These are phyloP conservation scores for Inonotus hispidus DNA, from an alignment of 1,284 basidiomycete species.

Conservation along the genomic window DNA sequence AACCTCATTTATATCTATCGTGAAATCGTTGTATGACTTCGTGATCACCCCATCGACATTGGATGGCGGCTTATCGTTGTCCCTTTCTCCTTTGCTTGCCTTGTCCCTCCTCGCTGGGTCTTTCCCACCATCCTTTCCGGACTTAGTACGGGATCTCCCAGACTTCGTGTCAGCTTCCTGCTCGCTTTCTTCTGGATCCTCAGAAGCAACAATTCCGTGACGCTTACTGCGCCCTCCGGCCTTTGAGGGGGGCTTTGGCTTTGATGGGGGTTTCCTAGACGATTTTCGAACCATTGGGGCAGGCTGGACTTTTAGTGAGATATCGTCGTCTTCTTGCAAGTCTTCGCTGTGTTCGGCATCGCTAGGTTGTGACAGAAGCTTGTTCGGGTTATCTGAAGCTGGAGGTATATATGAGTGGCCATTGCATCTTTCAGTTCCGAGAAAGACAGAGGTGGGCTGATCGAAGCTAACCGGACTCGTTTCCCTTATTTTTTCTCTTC, in stretches of 20 bases:
- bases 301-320: constrained; percentile 14
- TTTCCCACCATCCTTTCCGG: constrained; percentile 26
- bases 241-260: constrained; percentile 3
- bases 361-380: background rate
- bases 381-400: background rate
- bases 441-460: background rate
- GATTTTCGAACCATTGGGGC: constrained; percentile 19
- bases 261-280: constrained; percentile 9
- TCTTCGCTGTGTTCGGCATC: constrained; percentile 10
- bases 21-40: constrained; percentile 10
- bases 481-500: constrained; percentile 5
- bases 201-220: constrained; percentile 22
- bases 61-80: constrained; percentile 13
- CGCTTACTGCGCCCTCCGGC: constrained; percentile 18
- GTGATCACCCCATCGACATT: constrained; percentile 12
- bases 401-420: background rate
- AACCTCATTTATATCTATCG: constrained; percentile 7
- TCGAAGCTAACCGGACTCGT: background rate
- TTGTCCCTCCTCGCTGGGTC: constrained; percentile 26
- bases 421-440: background rate
- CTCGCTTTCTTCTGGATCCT: constrained; percentile 20
- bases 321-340: constrained; percentile 19
- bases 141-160: constrained; percentile 22
- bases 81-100: constrained; percentile 14
- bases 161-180: constrained; percentile 3